Evolutionary conservation across 305 asterid genomes (phyloP), one percentile per base, ranked within the genome.

Genomic region (Fraxinus nigra): DNA sequence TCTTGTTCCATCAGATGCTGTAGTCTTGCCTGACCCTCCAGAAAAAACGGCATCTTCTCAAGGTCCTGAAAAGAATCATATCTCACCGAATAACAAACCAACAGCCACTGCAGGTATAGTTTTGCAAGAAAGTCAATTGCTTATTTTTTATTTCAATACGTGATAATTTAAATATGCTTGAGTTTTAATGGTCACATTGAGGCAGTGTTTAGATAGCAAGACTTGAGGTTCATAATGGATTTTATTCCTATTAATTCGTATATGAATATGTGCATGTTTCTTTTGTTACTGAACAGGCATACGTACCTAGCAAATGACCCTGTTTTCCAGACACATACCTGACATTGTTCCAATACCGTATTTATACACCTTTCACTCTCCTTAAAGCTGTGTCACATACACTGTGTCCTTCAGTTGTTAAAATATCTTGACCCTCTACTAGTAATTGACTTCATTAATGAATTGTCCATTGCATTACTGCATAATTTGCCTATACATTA

Each of bases 1-100:
- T 77, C 83, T 94, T 78, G 96, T 97, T 84, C 98, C 98, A 22
- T 90, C 96, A 80, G 97, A 92, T 87, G 87, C 82, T 70, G 78
- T 82, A 67, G 56, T 80, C 82, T 75, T 86, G 80, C 81, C 89
- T 43, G 90, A 86, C 40, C 82, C 82, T 83, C 80, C 82, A 33
- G 89, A 80, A 78, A 84, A 83, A 85, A 54, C 76, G 81, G 87
- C 88, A 72, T 35, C 90, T 16, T 73, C 85, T 75, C 87, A 85
- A 86, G 86, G 70, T 78, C 79, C 85, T 18, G 90, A 79, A 76
- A 88, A 82, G 46, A 86, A 75, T 72, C 80, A 76, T n/a, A 84
- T 84, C 82, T 70, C 88, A 20, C 70, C 38, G 43, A 88, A 82
- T 81, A 82, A 78, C 67, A 86, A 89, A 85, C 84, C 90, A 61